phyloP scores from a whole-genome alignment of 768 basidiomycete genomes.

The Thelephora aurantiotincta region DNA sequence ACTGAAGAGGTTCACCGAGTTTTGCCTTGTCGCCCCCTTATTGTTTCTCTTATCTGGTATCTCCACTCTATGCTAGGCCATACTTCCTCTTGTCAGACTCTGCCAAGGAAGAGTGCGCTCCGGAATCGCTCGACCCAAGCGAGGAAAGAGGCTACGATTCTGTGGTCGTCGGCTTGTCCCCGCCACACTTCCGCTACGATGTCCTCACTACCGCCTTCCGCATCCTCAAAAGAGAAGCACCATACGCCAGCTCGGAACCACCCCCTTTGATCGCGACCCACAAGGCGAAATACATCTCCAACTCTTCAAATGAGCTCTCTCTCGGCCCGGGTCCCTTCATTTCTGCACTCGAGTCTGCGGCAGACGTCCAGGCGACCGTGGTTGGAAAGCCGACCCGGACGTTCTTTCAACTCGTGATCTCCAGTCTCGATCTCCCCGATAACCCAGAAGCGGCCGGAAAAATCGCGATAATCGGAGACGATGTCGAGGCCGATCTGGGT shows the following conservation, averaged over 20 bases:
- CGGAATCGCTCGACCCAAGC: constrained; percentile 1
- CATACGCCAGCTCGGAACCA: neutral
- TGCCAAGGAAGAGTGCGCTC: constrained; percentile 27
- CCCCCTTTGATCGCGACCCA: constrained; percentile 44
- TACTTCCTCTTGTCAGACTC: constrained; percentile 42
- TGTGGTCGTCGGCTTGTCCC: constrained; percentile 26
- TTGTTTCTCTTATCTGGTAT: constrained; percentile 3
- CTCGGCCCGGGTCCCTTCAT: constrained; percentile 65
- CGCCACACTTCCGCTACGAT: constrained; percentile 19
- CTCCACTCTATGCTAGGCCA: constrained; percentile 22
- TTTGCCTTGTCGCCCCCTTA: neutral
- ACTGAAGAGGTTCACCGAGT: constrained; percentile 23
- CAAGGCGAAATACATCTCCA: constrained; percentile 33
- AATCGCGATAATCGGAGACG: constrained; percentile 53
- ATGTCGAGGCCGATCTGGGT: constrained; percentile 49
- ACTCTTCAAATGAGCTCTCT: constrained; percentile 25
- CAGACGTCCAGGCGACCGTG: constrained; percentile 30
- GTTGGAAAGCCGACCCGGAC: constrained; percentile 49
- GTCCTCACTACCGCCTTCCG: constrained; percentile 53
- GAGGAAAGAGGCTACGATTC: constrained; percentile 15
- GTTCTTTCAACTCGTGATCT: constrained; percentile 47
- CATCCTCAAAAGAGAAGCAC: constrained; percentile 27
- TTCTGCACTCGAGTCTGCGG: constrained; percentile 41
- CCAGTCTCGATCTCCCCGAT: constrained; percentile 21
- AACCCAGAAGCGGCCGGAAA: constrained; percentile 6